phyloP scores from a whole-genome alignment of 2,329 filamentous ascomycete species.

The Zymoseptoria pseudotritici region DNA sequence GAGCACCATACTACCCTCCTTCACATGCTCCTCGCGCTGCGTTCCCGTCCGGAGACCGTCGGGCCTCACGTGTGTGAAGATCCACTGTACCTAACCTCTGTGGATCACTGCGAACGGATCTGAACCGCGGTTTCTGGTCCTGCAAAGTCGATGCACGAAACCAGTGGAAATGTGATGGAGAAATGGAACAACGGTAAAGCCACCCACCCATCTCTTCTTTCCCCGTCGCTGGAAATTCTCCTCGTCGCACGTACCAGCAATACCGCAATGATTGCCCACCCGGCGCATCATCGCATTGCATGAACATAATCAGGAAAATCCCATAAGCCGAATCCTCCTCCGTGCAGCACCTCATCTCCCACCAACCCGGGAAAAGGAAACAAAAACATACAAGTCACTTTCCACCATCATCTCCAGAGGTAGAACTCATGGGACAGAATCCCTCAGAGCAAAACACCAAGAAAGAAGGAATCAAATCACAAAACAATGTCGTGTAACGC shows the following conservation, averaged over 20 bases:
- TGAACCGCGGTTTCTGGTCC: background rate
- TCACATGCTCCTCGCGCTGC: background rate
- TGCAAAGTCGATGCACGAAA: background rate
- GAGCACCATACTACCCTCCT: background rate
- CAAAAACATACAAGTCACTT: no score
- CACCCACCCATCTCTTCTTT: background rate
- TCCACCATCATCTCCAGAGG: no score
- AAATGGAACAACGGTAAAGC: background rate
- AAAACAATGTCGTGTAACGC: background rate
- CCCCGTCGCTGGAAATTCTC: background rate
- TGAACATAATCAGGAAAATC: background rate
- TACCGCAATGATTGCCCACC: background rate
- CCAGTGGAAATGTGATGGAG: background rate
- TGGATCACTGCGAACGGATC: background rate
- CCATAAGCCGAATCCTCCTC: background rate
- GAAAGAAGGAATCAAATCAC: no score
- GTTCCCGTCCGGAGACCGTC: background rate
- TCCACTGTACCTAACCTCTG: background rate
- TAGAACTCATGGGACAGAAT: background rate
- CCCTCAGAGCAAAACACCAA: no score
- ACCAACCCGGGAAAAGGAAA: background rate
- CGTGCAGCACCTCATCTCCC: background rate
- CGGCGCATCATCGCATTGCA: background rate
- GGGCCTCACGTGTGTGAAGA: background rate
- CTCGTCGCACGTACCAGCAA: background rate